phyloP scores from a whole-genome alignment of 2,329 filamentous ascomycete genomes.

The Colletotrichum neosansevieriae region DNA sequence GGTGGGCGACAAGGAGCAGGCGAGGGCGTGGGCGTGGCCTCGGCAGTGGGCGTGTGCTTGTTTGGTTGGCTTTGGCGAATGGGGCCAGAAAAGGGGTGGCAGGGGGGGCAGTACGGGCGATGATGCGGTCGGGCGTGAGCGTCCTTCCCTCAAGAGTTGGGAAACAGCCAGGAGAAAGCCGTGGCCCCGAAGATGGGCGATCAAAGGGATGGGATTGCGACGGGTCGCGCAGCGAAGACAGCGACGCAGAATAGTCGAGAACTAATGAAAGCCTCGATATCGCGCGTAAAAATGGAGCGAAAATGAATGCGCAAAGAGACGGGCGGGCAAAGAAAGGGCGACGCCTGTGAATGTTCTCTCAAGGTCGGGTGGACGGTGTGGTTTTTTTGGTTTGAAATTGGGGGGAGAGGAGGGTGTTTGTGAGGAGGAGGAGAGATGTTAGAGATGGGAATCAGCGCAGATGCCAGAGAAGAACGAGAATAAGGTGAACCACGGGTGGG shows the following conservation, averaged over 20 bases:
- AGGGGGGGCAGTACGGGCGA: slow-evolving; percentile 35
- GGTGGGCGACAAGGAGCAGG: slow-evolving; percentile 21
- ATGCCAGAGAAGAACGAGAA: slow-evolving; percentile 30
- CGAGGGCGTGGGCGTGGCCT: slow-evolving; percentile 19
- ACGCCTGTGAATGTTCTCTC: slow-evolving; percentile 38
- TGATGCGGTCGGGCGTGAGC: slow-evolving; percentile 39
- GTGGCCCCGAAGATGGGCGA: slow-evolving; percentile 28
- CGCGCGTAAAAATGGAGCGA: slow-evolving; percentile 42
- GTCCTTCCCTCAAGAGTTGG: slow-evolving; percentile 24
- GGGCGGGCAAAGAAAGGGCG: slow-evolving; percentile 37
- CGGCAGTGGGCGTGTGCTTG: slow-evolving; percentile 16
- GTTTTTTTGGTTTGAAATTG: slow-evolving; percentile 27
- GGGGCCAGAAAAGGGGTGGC: slow-evolving; percentile 38
- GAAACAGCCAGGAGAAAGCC: slow-evolving; percentile 33
- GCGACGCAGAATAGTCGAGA: slow-evolving; percentile 52
- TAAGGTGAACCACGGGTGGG: slow-evolving; percentile 30
- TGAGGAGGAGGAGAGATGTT: slow-evolving; percentile 40
- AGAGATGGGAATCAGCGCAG: slow-evolving; percentile 35
- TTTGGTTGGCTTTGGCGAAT: slow-evolving; percentile 30
- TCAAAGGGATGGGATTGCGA: slow-evolving; percentile 35
- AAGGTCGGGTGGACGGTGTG: slow-evolving; percentile 44
- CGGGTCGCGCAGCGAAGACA: slow-evolving; percentile 41
- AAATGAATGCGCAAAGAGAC: slow-evolving; percentile 43
- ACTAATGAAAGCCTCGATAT: slow-evolving; percentile 62
- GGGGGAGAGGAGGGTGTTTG: slow-evolving; percentile 39